phyloP scores from a whole-genome alignment of 768 basidiomycete species.

The Brasilioporus rufonigricans region DNA sequence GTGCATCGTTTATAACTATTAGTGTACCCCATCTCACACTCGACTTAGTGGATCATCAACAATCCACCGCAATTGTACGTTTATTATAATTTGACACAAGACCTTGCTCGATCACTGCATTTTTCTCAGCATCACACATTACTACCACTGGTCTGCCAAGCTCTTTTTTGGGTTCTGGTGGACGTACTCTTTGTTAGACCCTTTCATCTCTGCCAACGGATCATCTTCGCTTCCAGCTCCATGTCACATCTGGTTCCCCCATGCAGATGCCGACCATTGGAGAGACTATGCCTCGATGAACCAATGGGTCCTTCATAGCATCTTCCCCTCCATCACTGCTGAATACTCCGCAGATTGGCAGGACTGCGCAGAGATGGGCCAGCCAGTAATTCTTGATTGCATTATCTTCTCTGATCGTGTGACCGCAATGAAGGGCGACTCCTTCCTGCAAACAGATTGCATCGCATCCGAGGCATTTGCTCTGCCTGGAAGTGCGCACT shows the following conservation, averaged over 20 bases:
- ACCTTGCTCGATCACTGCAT: too few species aligned
- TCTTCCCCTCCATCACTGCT: too few species aligned
- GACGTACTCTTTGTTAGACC: too few species aligned
- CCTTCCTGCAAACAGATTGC: conserved; percentile 69
- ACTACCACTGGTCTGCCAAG: too few species aligned
- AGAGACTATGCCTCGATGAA: too few species aligned
- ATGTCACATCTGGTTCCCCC: conserved; percentile 70
- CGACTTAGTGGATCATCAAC: conserved; percentile 67
- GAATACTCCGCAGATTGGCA: conserved; percentile 83
- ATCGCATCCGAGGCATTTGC: conserved; percentile 74
- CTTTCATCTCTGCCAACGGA: too few species aligned
- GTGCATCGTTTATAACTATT: conserved; percentile 36
- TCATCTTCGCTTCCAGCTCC: conserved; percentile 71
- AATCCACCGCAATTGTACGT: too few species aligned
- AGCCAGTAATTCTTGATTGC: conserved; percentile 80
- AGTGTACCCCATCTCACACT: conserved; percentile 4
- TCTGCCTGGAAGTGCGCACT: conserved; percentile 70
- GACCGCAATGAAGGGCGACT: conserved; percentile 71
- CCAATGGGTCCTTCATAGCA: too few species aligned
- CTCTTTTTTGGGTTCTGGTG: too few species aligned
- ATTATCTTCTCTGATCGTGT: conserved; percentile 85
- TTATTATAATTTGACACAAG: too few species aligned
- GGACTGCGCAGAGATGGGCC: conserved; percentile 69
- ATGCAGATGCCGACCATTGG: too few species aligned
- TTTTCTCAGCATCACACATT: too few species aligned